A percentile compares a stretch with the other conserved stretches of the same genome.
phyloP scores from a whole-genome alignment of 352 stramenopile genomes.

The Pythium dissimile region DNA sequence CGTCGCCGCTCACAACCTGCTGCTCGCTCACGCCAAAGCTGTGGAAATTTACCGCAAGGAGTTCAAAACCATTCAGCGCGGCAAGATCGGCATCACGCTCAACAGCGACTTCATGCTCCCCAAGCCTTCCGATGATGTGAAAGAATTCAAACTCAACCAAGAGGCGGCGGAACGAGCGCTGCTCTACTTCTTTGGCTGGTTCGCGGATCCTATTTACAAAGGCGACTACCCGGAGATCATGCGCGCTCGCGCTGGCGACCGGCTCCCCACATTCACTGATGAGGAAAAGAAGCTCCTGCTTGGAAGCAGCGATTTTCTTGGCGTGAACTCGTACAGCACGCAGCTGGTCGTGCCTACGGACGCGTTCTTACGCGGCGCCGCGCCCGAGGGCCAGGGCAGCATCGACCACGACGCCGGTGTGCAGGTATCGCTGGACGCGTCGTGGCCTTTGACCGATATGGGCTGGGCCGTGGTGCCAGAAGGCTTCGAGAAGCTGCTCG shows the following conservation, averaged over 20 bases:
- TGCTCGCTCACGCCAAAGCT: conserved; percentile 82
- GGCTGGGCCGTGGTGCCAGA: conserved; percentile 69
- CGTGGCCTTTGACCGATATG: conserved; percentile 73
- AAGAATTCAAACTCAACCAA: conserved; percentile 46
- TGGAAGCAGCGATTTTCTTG: conserved; percentile 90
- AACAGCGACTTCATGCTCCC: conserved; percentile 88
- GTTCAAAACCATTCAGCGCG: conserved; percentile 34
- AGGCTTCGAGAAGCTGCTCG: conserved; percentile 81
- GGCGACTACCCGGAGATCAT: conserved; percentile 93
- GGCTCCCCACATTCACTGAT: conserved; percentile 86
- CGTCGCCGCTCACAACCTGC: conserved; percentile 75
- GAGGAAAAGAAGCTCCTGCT: conserved; percentile 67
- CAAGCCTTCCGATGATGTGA: conserved; percentile 36
- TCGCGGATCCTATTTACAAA: conserved; percentile 87
- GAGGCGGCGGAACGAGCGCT: conserved; percentile 72
- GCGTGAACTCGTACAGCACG: conserved; percentile 93
- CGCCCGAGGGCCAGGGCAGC: conserved; percentile 25
- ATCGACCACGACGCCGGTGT: conserved; percentile 43
- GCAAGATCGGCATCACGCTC: conserved; percentile 91
- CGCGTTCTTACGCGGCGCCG: conserved; percentile 34
- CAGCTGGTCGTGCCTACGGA: conserved; percentile 35
- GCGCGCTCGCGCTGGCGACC: conserved; percentile 70
- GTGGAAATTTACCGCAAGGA: conserved; percentile 73
- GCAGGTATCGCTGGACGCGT: conserved; percentile 33
- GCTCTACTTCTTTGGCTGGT: conserved; percentile 89